phyloP scores from a whole-genome alignment of 495 filamentous ascomycete genomes.

The Rusavskia elegans region DNA sequence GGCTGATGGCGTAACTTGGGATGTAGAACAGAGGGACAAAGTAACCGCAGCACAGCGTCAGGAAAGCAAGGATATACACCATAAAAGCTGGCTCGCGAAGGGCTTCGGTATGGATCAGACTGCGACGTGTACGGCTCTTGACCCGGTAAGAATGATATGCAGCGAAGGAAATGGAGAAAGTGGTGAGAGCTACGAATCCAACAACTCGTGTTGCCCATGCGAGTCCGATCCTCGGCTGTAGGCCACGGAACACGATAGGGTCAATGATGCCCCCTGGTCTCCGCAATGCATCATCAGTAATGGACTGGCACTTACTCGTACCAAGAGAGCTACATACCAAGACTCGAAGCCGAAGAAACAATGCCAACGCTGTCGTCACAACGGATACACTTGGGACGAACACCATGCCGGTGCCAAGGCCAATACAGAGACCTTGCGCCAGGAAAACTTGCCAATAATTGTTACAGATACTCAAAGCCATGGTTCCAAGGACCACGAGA shows the following conservation, averaged over 20 bases:
- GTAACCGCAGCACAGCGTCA: conserved; percentile 21
- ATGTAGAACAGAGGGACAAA: conserved; percentile 32
- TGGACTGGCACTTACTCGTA: neutral
- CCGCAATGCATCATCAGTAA: neutral
- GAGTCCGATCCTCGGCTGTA: conserved; percentile 33
- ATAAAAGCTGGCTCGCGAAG: conserved; percentile 22
- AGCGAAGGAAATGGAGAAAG: conserved; percentile 19
- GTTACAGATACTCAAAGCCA: conserved; percentile 28
- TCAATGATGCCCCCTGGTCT: conserved; percentile 31
- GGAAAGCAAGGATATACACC: conserved; percentile 15
- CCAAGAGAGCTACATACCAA: conserved; percentile 5
- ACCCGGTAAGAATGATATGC: neutral
- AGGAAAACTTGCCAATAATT: conserved; percentile 26
- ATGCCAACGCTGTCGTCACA: conserved; percentile 31
- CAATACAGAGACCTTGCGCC: conserved; percentile 26
- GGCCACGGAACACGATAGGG: conserved; percentile 34
- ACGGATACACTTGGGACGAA: conserved; percentile 28
- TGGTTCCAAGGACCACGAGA: conserved; percentile 27
- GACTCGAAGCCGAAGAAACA: conserved; percentile 22
- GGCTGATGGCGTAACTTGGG: conserved; percentile 11
- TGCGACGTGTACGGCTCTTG: conserved; percentile 9
- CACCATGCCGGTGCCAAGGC: conserved; percentile 23
- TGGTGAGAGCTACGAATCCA: conserved; percentile 33
- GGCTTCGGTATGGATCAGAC: conserved; percentile 20
- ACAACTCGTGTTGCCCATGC: conserved; percentile 37